Percentiles rank a stretch among this genome's conserved stretches.
Conservation (phyloP, 139 green algal genomes). For the Yamagishiella unicocca region DNA sequence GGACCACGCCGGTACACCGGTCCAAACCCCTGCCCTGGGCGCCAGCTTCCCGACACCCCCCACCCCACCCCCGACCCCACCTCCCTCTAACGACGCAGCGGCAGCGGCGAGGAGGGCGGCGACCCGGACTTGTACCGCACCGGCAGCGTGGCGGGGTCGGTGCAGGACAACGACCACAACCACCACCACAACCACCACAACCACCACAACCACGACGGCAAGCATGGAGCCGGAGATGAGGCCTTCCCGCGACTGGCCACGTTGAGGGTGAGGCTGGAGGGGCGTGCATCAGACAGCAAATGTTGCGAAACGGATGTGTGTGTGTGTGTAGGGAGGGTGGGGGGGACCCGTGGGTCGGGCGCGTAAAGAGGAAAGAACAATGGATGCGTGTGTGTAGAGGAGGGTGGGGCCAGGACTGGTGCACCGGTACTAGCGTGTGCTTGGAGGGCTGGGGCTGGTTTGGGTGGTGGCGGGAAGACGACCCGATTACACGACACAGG, state of each 20-base stretch:
- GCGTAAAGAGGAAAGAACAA: background rate
- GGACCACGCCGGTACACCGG: background rate
- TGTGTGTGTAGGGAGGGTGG: background rate
- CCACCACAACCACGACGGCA: background rate
- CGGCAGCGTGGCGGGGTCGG: background rate
- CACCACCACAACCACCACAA: background rate
- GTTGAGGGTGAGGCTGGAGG: background rate
- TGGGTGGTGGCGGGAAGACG: no score
- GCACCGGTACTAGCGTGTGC: no score
- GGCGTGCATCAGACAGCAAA: background rate
- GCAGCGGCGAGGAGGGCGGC: background rate
- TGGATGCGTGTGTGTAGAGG: background rate
- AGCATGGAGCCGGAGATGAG: background rate
- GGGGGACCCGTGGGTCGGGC: background rate
- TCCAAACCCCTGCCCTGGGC: background rate
- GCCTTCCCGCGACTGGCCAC: conserved; percentile 20
- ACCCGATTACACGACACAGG: no score
- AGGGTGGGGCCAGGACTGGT: no score
- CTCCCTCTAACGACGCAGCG: background rate
- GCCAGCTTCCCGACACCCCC: background rate
- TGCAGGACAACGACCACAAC: background rate
- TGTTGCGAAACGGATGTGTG: background rate
- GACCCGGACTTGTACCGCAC: background rate
- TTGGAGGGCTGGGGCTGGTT: no score
- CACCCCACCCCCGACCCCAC: background rate